phyloP scores from a whole-genome alignment of 768 basidiomycete genomes.

The Hemileccinum impolitum region DNA sequence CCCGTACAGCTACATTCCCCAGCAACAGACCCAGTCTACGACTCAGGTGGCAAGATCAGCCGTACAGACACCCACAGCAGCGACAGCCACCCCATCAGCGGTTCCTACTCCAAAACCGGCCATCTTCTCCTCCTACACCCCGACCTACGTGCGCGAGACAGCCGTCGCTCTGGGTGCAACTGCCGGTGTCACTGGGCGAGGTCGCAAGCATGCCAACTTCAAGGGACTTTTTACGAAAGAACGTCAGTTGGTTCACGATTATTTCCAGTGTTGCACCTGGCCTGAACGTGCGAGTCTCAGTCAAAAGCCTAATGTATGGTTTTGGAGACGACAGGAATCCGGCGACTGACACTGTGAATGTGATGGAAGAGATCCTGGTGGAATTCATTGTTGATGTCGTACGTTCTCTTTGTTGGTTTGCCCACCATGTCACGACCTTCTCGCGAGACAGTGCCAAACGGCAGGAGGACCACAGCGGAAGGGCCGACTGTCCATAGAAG shows the following conservation, averaged over 20 bases:
- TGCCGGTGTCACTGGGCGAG: constrained; percentile 42
- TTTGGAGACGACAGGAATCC: constrained; percentile 92
- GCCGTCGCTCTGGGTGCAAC: constrained; percentile 34
- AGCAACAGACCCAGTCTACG: constrained; percentile 30
- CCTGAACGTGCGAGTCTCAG: constrained; percentile 36
- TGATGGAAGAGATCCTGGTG: constrained; percentile 91
- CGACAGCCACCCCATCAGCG: constrained; percentile 30
- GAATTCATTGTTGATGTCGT: constrained; percentile 91
- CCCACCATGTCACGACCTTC: constrained; percentile 5
- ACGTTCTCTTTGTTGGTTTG: constrained; percentile 33
- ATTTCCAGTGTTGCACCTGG: constrained; percentile 2
- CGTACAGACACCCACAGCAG: constrained; percentile 27
- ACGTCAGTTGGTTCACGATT: constrained; percentile 43
- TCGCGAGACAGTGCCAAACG: constrained; percentile 56
- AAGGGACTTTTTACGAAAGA: constrained; percentile 81
- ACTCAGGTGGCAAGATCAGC: constrained; percentile 29
- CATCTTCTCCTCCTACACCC: constrained; percentile 57
- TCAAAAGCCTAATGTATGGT: constrained; percentile 86
- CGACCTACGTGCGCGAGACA: constrained; percentile 49
- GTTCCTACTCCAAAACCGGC: constrained; percentile 36
- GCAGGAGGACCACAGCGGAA: constrained; percentile 70
- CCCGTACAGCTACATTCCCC: constrained; percentile 57
- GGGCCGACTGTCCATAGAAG: constrained; percentile 79
- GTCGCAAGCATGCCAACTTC: constrained; percentile 63
- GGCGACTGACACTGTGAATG: constrained; percentile 80